A percentile compares a stretch with the other conserved stretches of the same genome.
Conservation (phyloP, 768 basidiomycete genomes). For the Phlegmacium glaucopus region DNA sequence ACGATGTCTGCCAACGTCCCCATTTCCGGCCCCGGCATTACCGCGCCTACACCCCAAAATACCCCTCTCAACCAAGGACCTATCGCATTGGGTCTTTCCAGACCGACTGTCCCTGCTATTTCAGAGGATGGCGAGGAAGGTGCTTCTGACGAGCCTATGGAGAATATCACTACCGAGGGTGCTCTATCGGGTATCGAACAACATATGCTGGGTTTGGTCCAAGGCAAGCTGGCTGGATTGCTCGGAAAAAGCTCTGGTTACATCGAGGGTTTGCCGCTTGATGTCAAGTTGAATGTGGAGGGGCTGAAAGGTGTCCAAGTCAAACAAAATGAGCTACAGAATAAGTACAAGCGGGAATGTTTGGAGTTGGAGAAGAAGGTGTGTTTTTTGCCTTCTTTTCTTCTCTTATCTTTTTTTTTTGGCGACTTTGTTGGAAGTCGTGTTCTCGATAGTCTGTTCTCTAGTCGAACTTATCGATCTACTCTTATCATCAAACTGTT, state of each 20-base stretch:
- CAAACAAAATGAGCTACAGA: conserved; percentile 87
- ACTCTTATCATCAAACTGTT: conserved; percentile 4
- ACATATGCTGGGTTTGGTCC: conserved; percentile 83
- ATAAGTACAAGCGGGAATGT: conserved; percentile 93
- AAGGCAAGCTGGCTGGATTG: conserved; percentile 80
- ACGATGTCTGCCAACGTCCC: conserved; percentile 68
- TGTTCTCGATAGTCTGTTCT: background rate
- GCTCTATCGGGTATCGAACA: conserved; percentile 47
- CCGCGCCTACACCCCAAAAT: conserved; percentile 94
- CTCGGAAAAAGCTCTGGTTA: conserved; percentile 94
- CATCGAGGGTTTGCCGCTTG: conserved; percentile 80
- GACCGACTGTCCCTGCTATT: conserved; percentile 88
- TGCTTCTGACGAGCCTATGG: conserved; percentile 22
- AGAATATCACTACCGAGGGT: conserved; percentile 21
- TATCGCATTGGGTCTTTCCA: conserved; percentile 73
- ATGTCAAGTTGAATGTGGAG: conserved; percentile 82
- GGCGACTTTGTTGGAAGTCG: conserved; percentile 1
- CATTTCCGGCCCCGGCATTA: conserved; percentile 51
- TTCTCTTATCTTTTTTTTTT: conserved; percentile 10
- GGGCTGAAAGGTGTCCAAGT: conserved; percentile 93
- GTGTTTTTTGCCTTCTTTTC: conserved; percentile 18
- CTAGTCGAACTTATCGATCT: background rate
- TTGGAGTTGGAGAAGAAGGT: conserved; percentile 96
- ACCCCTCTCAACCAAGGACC: conserved; percentile 84
- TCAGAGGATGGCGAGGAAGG: conserved; percentile 75